Conservation (phyloP, 495 filamentous ascomycete species). For the Parmelia sp. region DNA sequence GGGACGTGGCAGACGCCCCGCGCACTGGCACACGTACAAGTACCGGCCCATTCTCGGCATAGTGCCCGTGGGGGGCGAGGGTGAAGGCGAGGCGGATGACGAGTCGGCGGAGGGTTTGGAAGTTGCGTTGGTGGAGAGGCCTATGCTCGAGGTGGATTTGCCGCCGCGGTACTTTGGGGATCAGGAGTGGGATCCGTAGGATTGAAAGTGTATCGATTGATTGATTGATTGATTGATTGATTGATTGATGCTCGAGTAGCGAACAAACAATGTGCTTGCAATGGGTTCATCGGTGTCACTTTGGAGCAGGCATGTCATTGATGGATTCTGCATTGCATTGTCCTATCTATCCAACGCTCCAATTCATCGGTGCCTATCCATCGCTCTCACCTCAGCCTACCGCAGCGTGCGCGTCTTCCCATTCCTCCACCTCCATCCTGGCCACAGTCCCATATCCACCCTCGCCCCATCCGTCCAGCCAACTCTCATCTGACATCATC, state of each 20-base stretch:
- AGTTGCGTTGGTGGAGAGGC: constrained; percentile 82
- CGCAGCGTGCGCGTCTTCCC: background rate
- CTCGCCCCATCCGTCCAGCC: background rate
- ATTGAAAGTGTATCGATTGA: no score
- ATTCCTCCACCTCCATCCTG: background rate
- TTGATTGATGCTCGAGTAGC: background rate
- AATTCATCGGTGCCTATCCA: background rate
- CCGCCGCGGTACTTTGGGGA: constrained; percentile 65
- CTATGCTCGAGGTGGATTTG: constrained; percentile 75
- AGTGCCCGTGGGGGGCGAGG: constrained; percentile 52
- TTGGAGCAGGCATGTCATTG: background rate
- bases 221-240: background rate
- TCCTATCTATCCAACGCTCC: background rate
- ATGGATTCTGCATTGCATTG: background rate
- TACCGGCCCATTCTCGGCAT: constrained; percentile 89
- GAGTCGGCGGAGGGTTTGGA: constrained; percentile 47
- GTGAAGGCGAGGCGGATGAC: constrained; percentile 28
- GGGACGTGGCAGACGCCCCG: constrained; percentile 21
- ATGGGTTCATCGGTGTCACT: background rate
- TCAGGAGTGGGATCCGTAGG: constrained; percentile 47
- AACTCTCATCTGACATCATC: background rate
- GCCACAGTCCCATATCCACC: background rate
- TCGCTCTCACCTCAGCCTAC: background rate
- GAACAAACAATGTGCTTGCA: background rate
- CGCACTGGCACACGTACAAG: constrained; percentile 78